Conservation (phyloP, 148 eudicot species). For the Nepenthes gracilis region DNA sequence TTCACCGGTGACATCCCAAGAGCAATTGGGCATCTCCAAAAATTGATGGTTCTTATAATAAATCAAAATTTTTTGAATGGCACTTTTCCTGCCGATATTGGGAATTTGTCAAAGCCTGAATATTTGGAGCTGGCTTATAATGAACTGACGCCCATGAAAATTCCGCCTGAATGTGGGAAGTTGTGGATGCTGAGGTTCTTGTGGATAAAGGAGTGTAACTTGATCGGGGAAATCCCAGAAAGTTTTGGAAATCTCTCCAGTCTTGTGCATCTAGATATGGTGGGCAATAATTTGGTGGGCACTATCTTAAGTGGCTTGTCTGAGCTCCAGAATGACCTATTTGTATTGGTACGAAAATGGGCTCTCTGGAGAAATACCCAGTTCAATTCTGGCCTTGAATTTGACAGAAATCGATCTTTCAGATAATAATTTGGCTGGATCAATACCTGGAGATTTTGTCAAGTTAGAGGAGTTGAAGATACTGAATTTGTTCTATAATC, state of each 20-base stretch:
- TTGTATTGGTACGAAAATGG: constrained; percentile 36
- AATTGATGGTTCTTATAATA: constrained; percentile 20
- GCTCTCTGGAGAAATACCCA: constrained; percentile 50
- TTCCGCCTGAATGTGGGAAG: constrained; percentile 44
- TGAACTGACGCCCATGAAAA: constrained; percentile 13
- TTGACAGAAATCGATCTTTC: constrained; percentile 34
- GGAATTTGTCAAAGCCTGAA: constrained; percentile 31
- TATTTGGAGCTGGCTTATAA: constrained; percentile 24
- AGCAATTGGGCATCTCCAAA: constrained; percentile 32
- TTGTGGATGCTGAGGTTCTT: constrained; percentile 20
- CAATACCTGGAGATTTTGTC: constrained; percentile 28
- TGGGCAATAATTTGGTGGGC: constrained; percentile 30
- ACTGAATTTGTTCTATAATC: constrained; percentile 26
- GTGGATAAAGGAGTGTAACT: constrained; percentile 29
- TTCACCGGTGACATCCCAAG: constrained; percentile 59
- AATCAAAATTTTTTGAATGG: constrained; percentile 40
- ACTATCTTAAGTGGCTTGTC: constrained; percentile 53
- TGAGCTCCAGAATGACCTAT: constrained; percentile 33
- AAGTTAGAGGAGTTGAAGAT: constrained; percentile 19
- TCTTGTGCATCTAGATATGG: constrained; percentile 42
- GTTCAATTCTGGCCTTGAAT: constrained; percentile 20
- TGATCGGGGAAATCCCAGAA: constrained; percentile 46
- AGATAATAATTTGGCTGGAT: constrained; percentile 28
- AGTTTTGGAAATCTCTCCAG: constrained; percentile 29
- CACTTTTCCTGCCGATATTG: constrained; percentile 47